Evolutionary conservation across 768 basidiomycete species (phyloP).

Genomic region (Trametes cubensis): DNA sequence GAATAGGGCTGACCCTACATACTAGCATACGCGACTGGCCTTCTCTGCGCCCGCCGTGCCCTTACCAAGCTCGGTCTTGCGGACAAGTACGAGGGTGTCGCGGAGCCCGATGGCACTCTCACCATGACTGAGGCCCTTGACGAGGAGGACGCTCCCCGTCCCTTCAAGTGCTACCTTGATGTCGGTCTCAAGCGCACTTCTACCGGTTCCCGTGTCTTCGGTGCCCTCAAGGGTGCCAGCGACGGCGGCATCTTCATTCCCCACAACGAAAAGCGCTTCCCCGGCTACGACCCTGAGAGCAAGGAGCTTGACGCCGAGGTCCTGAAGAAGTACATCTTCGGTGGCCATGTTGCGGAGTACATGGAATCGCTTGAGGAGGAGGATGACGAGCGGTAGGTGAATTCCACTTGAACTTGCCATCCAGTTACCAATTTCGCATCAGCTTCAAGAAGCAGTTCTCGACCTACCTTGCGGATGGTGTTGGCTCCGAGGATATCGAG

Average conservation of each 20-base stretch:
- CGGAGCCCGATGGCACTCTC: slow-evolving; percentile 88
- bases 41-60: slow-evolving; percentile 92
- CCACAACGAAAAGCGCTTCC: slow-evolving; percentile 97
- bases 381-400: slow-evolving; percentile 87
- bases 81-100: slow-evolving; percentile 95
- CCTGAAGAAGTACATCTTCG: slow-evolving; percentile 96
- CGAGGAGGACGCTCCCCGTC: slow-evolving; percentile 91
- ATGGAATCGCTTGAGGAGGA: slow-evolving; percentile 99
- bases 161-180: slow-evolving; percentile 99
- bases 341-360: slow-evolving; percentile 98
- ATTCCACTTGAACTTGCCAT: slow-evolving; percentile 10
- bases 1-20: background rate
- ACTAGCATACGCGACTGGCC: slow-evolving; percentile 93
- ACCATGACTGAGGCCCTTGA: slow-evolving; percentile 83
- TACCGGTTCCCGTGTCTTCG: slow-evolving; percentile 96
- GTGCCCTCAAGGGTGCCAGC: slow-evolving; percentile 97
- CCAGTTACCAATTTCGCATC: background rate
- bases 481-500: slow-evolving; percentile 96
- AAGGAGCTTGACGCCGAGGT: slow-evolving; percentile 94
- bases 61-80: slow-evolving; percentile 93
- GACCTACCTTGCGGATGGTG: slow-evolving; percentile 90
- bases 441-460: slow-evolving; percentile 99
- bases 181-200: slow-evolving; percentile 98
- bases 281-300: slow-evolving; percentile 90
- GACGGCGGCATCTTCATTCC: slow-evolving; percentile 98